Percentiles rank a stretch among this genome's conserved stretches.
phyloP scores from a whole-genome alignment of 495 filamentous ascomycete genomes.

The Zalerion maritima region DNA sequence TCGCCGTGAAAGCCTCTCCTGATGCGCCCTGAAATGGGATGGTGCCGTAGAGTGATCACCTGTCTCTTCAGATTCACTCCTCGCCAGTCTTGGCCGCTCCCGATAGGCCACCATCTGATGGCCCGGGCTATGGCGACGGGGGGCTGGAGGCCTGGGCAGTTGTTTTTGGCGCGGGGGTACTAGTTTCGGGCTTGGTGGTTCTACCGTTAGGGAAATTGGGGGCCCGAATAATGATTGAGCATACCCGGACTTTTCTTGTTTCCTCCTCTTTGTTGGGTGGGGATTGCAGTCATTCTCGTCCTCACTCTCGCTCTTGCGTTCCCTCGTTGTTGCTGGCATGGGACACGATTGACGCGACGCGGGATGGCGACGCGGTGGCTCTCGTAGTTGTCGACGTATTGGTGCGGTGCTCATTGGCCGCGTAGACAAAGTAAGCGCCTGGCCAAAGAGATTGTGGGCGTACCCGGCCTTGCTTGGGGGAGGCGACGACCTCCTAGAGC shows the following conservation, averaged over 20 bases:
- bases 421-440: conserved; percentile 28
- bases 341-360: conserved; percentile 4
- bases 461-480: conserved; percentile 34
- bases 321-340: conserved; percentile 2
- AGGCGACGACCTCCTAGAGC: conserved; percentile 6
- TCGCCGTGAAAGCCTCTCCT: too few species aligned
- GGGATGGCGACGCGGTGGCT: conserved; percentile 1
- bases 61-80: too few species aligned
- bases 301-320: neutral
- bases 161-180: too few species aligned
- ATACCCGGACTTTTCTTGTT: neutral
- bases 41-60: too few species aligned
- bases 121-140: too few species aligned
- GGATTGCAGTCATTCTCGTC: conserved; percentile 1
- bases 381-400: conserved; percentile 9
- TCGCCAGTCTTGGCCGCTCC: too few species aligned
- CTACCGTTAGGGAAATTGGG: too few species aligned
- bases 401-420: conserved; percentile 21
- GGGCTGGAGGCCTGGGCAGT: too few species aligned
- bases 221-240: too few species aligned
- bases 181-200: too few species aligned
- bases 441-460: conserved; percentile 37
- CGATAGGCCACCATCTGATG: too few species aligned
- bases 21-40: too few species aligned
- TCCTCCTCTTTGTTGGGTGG: neutral